A percentile compares a stretch with the other conserved stretches of the same genome.
Conservation (phyloP, 495 filamentous ascomycete genomes). For the Darksidea phi region DNA sequence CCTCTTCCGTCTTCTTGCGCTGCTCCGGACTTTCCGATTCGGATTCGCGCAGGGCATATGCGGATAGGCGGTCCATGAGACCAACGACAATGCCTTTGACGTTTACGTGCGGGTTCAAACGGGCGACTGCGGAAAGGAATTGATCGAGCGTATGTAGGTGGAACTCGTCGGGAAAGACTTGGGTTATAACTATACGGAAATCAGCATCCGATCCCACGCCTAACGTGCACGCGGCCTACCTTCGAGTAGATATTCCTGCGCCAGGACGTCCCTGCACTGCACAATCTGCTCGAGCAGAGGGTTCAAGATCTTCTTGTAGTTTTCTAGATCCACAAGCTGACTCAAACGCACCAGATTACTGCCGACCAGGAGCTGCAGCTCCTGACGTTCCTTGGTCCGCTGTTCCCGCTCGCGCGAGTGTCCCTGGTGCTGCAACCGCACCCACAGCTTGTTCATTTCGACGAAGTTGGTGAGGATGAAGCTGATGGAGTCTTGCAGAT, state of each 20-base stretch:
- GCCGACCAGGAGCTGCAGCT: conserved; percentile 90
- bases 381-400: conserved; percentile 89
- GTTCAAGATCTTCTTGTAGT: conserved; percentile 87
- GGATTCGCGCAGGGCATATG: conserved; percentile 85
- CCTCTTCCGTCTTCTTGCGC: conserved; percentile 72
- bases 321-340: conserved; percentile 90
- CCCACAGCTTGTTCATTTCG: conserved; percentile 99
- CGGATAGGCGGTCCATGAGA: conserved; percentile 91
- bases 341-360: conserved; percentile 94
- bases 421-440: conserved; percentile 93
- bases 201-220: not conserved
- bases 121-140: conserved; percentile 83
- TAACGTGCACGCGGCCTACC: conserved; percentile 45
- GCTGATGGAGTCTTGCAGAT: conserved; percentile 94
- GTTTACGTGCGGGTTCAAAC: conserved; percentile 92
- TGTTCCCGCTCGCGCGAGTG: conserved; percentile 92
- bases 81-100: conserved; percentile 98
- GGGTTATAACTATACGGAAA: conserved; percentile 73
- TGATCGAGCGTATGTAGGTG: conserved; percentile 95
- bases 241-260: conserved; percentile 96
- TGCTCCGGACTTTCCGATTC: conserved; percentile 70
- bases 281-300: conserved; percentile 95
- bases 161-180: conserved; percentile 98
- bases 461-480: conserved; percentile 98
- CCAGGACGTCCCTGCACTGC: conserved; percentile 93